Conservation (phyloP, 345 rosid genomes). For the Trapa bicornis region DNA sequence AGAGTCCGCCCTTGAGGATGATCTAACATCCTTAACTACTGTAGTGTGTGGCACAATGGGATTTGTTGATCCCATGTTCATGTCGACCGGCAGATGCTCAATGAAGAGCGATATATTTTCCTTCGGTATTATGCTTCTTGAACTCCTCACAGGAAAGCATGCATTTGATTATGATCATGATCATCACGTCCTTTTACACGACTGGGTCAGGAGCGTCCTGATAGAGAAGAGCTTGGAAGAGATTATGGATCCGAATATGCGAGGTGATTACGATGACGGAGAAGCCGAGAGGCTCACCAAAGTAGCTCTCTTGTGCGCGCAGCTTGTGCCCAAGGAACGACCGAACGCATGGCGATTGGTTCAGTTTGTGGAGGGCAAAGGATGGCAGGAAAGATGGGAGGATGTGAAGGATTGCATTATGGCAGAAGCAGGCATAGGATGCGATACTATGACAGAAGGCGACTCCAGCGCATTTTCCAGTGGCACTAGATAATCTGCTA, state of each 20-base stretch:
- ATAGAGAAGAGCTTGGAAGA: not conserved
- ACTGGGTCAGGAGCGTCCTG: not conserved
- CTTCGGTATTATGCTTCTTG: conserved; percentile 3
- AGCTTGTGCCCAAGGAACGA: not conserved
- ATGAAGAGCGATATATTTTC: conserved; percentile 1
- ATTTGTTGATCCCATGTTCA: conserved; percentile 1
- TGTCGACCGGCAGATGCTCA: rapidly evolving
- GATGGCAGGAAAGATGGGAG: conserved; percentile 1
- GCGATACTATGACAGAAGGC: no score
- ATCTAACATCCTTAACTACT: rapidly evolving
- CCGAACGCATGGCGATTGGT: conserved; percentile 1
- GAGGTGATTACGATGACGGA: not conserved
- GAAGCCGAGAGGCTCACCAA: not conserved
- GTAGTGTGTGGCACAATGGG: not conserved
- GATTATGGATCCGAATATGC: not conserved
- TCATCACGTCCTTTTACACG: rapidly evolving
- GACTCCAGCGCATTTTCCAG: not conserved
- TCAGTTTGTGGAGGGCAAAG: conserved; percentile 2
- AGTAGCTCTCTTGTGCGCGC: conserved; percentile 10
- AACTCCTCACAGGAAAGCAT: conserved; percentile 1
- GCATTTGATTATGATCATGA: rapidly evolving
- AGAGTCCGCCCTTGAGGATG: not conserved
- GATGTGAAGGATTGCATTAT: not conserved
- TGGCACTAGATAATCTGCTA: not conserved
- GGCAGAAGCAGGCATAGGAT: not conserved